Base-by-base conservation (phyloP, 208 protist species). In the Leishmania amazonensis region DNA sequence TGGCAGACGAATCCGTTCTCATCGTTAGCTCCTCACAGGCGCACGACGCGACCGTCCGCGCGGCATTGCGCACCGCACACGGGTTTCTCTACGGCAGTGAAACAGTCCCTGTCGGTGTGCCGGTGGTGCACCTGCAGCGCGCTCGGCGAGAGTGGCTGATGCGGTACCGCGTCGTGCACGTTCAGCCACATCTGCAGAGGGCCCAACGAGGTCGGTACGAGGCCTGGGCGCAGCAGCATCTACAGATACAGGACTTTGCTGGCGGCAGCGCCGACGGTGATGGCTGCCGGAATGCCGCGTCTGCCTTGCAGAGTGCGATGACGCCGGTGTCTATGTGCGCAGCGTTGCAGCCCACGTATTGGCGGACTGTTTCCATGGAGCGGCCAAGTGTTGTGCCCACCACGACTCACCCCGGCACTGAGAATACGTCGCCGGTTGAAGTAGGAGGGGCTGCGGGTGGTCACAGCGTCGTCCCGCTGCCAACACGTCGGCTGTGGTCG, bases 51-150 rank as follows among this genome's bases (percentile, higher is more conserved):
- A 78, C 83, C 49, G 72, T 75, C 62, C 83, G 74, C 38, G 85
- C 78, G 8, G 85, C 76, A 7, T 80, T 79, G 78, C 80, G 71
- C 75, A 71, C 54, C 72, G 83, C 86, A 75, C 86, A 71, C 62
- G 82, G 74, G 40, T 93, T 88, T 65, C 82, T 93, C 42, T 81
- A 85, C 71, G 87, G 87, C 51, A 75, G 73, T n/a, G 89, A 93
- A 57, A 49, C 57, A 19, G 81, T 90, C 19, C 89, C 89, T 0
- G 79, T 73, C 28, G 89, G 86, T n/a, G 79, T 93, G 9, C 87
- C 89, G 3, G 53, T 68, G 17, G 83, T 74, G 17, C 80, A 88
- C 73, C 74, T 93, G 74, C 85, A 89, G 79, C 82, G 80, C 38
- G 87, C 89, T 47, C 89, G 89, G 11, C 40, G 68, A 28, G 78